Base-by-base conservation (phyloP, 169 alveolate genomes). In the Sarcocystis neurona region DNA sequence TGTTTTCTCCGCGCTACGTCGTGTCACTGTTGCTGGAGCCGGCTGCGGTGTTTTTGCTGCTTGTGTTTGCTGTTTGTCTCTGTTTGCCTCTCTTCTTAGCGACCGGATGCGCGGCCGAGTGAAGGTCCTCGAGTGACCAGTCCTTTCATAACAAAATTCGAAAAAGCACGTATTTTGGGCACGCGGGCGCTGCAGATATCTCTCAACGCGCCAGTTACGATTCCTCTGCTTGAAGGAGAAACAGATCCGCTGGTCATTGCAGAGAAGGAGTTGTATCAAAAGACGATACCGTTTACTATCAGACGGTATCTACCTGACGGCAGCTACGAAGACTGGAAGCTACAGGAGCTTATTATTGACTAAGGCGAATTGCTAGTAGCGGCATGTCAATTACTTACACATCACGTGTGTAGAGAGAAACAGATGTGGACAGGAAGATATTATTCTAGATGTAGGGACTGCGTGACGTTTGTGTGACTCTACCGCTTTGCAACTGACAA, bases 291-390 rank as follows among this genome's bases (percentile, higher is more conserved):
- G 34, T 99, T 98, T 92, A 97, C 98, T 77, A 96, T 99, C 82
- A 94, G 99, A 80, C 96, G 99, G 89, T 99, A 98, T 94, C 96
- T 98, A 58, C 99, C 99, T 30, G 98, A 99, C 96, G 99, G 99
- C 82, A 82, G 91, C 72, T 93, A 68, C 87, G 95, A 93, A 75
- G 95, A 93, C 84, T 93, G 95, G 95, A 88, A 77, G 53, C 75
- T 74, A n/a, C 44, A 79, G 53, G 93, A 91, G 50, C 79, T 90
- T 2, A 37, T 90, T 43, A 48, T 85, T 23, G 93, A 90, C 60
- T 90, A 41, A 39, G 39, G 32, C 77, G 1, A 0, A 4, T 37
- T 1, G n/a, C n/a, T n/a, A n/a, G n/a, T n/a, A n/a, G n/a, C n/a
- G n/a, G n/a, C n/a, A n/a, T n/a, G n/a, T n/a, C n/a, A n/a, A n/a